Base-by-base conservation (phyloP, 257 asterid genomes). In the Sherardia arvensis region DNA sequence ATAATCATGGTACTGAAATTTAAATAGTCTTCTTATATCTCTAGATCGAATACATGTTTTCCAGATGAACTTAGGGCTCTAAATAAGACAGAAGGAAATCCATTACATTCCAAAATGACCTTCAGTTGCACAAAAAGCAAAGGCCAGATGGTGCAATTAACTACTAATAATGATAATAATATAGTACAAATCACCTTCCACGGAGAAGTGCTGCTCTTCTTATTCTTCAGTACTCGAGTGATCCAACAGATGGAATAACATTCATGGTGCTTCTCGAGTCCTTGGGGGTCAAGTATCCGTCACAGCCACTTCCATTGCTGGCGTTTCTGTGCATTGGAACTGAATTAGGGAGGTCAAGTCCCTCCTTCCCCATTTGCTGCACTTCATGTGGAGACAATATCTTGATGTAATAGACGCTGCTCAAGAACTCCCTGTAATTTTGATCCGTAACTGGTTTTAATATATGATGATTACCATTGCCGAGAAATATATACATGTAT, bases 351-450 rank as follows among this genome's bases (percentile, higher is more conserved):
- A 85, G 95, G 69, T 74, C 78, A 33, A 84, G 84, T 58, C 95
- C 92, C 9, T 80, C 92, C 79, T 83, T 91, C 56, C 91, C 92
- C 97, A 91, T 86, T 70, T 91, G 98, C 68, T 88, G 96, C 83
- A 88, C 96, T 78, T 91, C 95, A 17, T 65, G 75, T 5, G 98
- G 95, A 59, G 96, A 88, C 53, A 91, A 87, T 62, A 91, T 91
- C 86, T 88, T 91, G 86, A 91, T 88, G 69, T 82, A 85, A 90
- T 87, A 82, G 18, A 91, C 97, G 34, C 40, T 91, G 77, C 89
- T 91, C 17, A 88, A 87, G 43, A 91, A 91, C 73, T 86, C 96
- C 96, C 98, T 91, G 69, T 8, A 51, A 54, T 30, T 30, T 38
- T 38, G 47, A 38, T 38, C 47, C 10, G n/a, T n/a, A n/a, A n/a